Evolutionary conservation across 345 rosid species (phyloP).

Genomic region (Eucalyptus pauciflora): DNA sequence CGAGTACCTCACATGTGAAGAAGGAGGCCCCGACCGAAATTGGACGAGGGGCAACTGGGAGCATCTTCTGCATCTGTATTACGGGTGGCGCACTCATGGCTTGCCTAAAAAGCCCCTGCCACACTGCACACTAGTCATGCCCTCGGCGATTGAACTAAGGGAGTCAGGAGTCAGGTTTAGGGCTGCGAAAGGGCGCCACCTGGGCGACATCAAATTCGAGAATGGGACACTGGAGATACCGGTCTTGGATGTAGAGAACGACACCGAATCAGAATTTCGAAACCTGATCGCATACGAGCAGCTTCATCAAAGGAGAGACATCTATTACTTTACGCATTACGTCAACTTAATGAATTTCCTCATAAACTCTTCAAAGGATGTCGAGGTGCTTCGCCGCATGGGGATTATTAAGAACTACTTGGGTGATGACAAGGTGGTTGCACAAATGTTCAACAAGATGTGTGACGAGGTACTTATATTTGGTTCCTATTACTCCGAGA

Average conservation of each 20-base stretch:
- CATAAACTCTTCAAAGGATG: not conserved
- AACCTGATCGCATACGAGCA: not conserved
- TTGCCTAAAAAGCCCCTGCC: fast-evolving
- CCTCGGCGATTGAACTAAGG: fast-evolving
- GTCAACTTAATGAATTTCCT: fast-evolving
- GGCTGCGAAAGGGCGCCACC: fast-evolving
- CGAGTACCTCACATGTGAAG: fast-evolving
- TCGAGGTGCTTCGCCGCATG: fast-evolving
- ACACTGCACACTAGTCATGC: fast-evolving
- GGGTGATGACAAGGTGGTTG: not conserved
- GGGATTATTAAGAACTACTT: not conserved
- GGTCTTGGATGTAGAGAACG: fast-evolving
- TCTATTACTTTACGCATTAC: fast-evolving
- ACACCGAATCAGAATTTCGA: not conserved
- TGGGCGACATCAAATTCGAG: not conserved
- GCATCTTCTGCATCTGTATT: not conserved
- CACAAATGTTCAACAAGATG: fast-evolving
- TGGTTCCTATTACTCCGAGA: no score
- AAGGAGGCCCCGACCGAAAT: fast-evolving
- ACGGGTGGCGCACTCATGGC: fast-evolving
- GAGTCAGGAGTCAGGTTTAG: not conserved
- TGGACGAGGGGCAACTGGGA: not conserved
- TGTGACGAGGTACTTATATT: not conserved
- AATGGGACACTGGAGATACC: not conserved
- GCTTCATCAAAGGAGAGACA: not conserved